phyloP scores from a whole-genome alignment of 1,139 yeast genomes.

The Blastobotrys raffinosifermentans region DNA sequence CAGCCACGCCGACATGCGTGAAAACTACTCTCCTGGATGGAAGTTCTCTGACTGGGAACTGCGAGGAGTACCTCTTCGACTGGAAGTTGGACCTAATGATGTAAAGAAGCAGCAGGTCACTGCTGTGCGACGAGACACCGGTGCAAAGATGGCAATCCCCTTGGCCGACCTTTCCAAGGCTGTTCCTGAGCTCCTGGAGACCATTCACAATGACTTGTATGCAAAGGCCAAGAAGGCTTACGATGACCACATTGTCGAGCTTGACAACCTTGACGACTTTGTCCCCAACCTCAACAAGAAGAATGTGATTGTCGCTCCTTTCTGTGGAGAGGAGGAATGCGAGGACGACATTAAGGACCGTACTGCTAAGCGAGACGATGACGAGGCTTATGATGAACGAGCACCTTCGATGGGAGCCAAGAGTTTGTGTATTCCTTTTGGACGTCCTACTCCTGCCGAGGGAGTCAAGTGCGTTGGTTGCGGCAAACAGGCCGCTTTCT shows the following conservation, averaged over 20 bases:
- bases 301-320: conserved; percentile 88
- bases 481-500: conserved; percentile 64
- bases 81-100: conserved; percentile 96
- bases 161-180: conserved; percentile 60
- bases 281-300: conserved; percentile 89
- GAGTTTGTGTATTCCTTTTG: conserved; percentile 92
- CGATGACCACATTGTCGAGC: conserved; percentile 75
- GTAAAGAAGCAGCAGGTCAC: conserved; percentile 70
- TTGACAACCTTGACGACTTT: conserved; percentile 84
- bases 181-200: conserved; percentile 71
- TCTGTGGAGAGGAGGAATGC: conserved; percentile 94
- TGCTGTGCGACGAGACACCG: conserved; percentile 90
- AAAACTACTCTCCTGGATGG: conserved; percentile 97
- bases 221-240: conserved; percentile 73
- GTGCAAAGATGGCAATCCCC: conserved; percentile 63
- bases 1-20: conserved; percentile 82
- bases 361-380: conserved; percentile 78
- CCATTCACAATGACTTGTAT: conserved; percentile 71
- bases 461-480: conserved; percentile 84
- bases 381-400: conserved; percentile 85
- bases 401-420: conserved; percentile 99
- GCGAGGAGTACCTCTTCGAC: conserved; percentile 89
- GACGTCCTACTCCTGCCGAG: conserved; percentile 73
- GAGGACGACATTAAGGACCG: conserved; percentile 96
- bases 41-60: conserved; percentile 97